phyloP scores from a whole-genome alignment of 192 early-diverging fungal species.

The Rhizophagus clarus region DNA sequence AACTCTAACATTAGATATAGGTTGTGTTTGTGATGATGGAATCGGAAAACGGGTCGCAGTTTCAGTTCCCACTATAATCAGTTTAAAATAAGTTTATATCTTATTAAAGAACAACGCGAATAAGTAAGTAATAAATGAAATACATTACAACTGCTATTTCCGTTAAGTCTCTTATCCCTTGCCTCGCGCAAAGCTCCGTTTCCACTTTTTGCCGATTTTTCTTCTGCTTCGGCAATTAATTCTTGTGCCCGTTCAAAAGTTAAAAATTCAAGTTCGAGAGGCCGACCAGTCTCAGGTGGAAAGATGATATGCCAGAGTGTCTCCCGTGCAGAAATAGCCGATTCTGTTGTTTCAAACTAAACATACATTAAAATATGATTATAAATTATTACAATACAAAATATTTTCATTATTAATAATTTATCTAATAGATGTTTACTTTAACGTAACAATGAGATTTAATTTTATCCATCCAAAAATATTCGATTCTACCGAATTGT shows the following conservation, averaged over 20 bases:
- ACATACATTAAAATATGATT: background rate
- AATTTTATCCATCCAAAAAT: slow-evolving; percentile 65
- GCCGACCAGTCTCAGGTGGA: slow-evolving; percentile 20
- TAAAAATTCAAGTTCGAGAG: slow-evolving; percentile 21
- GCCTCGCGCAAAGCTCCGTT: background rate
- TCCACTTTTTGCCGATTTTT: background rate
- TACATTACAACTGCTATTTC: background rate
- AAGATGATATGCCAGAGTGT: slow-evolving; percentile 14
- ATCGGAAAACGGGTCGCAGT: background rate
- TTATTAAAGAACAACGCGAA: background rate
- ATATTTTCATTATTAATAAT: background rate
- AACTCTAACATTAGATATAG: background rate
- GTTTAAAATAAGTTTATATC: background rate
- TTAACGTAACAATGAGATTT: slow-evolving; percentile 65
- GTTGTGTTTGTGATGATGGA: background rate
- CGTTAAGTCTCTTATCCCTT: background rate
- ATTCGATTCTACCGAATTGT: slow-evolving; percentile 54
- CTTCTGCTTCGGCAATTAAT: slow-evolving; percentile 20
- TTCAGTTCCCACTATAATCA: background rate
- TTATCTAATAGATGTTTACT: slow-evolving; percentile 41
- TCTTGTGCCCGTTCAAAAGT: slow-evolving; percentile 17
- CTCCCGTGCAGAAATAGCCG: slow-evolving; percentile 12
- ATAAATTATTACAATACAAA: background rate
- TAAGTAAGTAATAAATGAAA: background rate
- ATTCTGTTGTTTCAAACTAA: slow-evolving; percentile 14